Base-by-base conservation (phyloP, 371 early-diverging fungal species). In the Amoeboaphelidium occidentale region DNA sequence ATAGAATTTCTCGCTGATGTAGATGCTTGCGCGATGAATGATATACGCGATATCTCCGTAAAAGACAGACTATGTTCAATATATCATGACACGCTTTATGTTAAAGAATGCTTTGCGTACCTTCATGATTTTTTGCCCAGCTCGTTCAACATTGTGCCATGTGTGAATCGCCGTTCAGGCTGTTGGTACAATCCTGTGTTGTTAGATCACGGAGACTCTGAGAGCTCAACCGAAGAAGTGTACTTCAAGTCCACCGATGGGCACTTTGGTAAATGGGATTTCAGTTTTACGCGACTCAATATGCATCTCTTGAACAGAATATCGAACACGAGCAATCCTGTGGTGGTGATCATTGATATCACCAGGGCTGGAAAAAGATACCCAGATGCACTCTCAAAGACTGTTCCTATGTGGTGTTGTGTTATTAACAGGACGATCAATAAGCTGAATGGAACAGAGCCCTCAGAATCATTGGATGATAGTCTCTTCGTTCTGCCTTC, bases 161-260 rank as follows among this genome's bases (percentile, higher is more conserved):
- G n/a, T n/a, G n/a, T n/a, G n/a, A n/a, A n/a, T n/a, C n/a, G n/a
- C n/a, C n/a, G n/a, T n/a, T n/a, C n/a, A n/a, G n/a, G 23, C 27
- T 27, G 42, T 14, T 39, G 28, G n/a, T 21, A 24, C 20, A 20
- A 23, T 45, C 46, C 45, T 28, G 23, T 3, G 39, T 45, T 43
- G 24, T 45, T 76, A 74, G 61, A 60, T 43, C 63, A 69, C 44
- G 65, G 58, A 1, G 61, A 73, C 45, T 67, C 79, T n/a, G n/a
- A n/a, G n/a, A n/a, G n/a, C n/a, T n/a, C n/a, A n/a, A n/a, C n/a
- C n/a, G n/a, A n/a, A n/a, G n/a, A n/a, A 1, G 84, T 75, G 0
- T 87, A 87, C 53, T 85, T 84, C 58, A 87, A 87, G 57, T 87
- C 86, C 2, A 84, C 86, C 0, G 88, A 87, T 60, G 88, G 86